These are phyloP conservation scores for Ceratocystis lukuohia DNA, from an alignment of 2,329 filamentous ascomycete genomes.

Conservation along the genomic window DNA sequence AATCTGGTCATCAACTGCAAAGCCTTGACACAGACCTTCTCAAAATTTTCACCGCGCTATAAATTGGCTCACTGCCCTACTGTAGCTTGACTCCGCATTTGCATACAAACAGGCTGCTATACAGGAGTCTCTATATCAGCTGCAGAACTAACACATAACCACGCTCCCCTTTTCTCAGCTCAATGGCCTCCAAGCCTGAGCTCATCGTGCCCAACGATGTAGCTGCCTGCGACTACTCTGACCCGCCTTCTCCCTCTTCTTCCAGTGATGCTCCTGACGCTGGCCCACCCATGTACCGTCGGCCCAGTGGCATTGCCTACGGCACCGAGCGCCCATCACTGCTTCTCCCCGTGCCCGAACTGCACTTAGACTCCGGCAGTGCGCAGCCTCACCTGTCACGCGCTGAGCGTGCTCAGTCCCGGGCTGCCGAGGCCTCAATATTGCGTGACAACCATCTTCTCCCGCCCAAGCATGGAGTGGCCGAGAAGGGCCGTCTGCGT, in stretches of 20 bases:
- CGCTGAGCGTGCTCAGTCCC: constrained; percentile 42
- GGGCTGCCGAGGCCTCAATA: constrained; percentile 46
- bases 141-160: neutral
- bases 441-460: constrained; percentile 51
- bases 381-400: constrained; percentile 33
- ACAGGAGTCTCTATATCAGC: neutral
- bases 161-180: constrained; percentile 2
- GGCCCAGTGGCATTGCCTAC: constrained; percentile 63
- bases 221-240: constrained; percentile 21
- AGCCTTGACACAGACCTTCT: neutral
- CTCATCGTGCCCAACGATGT: constrained; percentile 33
- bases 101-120: neutral
- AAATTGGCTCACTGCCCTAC: neutral
- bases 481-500: constrained; percentile 22
- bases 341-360: constrained; percentile 50
- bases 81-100: neutral
- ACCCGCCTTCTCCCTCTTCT: constrained; percentile 11
- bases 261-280: constrained; percentile 26
- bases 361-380: constrained; percentile 29
- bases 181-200: constrained; percentile 17
- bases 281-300: constrained; percentile 50
- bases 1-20: neutral
- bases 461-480: constrained; percentile 39
- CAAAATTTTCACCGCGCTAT: constrained; percentile 3
- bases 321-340: constrained; percentile 49